phyloP scores from a whole-genome alignment of 768 basidiomycete genomes.

The Podaxis sp. region DNA sequence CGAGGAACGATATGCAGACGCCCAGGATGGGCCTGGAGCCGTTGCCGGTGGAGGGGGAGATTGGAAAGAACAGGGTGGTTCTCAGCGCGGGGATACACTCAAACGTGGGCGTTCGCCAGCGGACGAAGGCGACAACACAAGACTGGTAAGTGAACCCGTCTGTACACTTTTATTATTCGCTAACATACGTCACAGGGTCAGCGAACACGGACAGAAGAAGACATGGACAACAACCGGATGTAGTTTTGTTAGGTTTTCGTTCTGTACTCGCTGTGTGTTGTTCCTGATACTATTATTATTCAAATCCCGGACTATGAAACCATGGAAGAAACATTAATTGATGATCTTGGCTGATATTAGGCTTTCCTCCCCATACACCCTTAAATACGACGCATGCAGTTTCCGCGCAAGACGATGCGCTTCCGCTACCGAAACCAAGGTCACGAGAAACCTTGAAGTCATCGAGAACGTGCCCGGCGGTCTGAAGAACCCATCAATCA shows the following conservation, averaged over 20 bases:
- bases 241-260: slow-evolving; percentile 29
- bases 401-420: slow-evolving; percentile 67
- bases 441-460: slow-evolving; percentile 55
- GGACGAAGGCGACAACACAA: slow-evolving; percentile 64
- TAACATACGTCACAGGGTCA: slow-evolving; percentile 41
- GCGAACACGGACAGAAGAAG: slow-evolving; percentile 64
- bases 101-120: slow-evolving; percentile 80
- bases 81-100: slow-evolving; percentile 38
- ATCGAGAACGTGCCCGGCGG: slow-evolving; percentile 40
- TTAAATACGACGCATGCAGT: slow-evolving; percentile 57
- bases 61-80: slow-evolving; percentile 69
- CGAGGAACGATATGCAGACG: slow-evolving; percentile 85
- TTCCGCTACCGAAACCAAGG: slow-evolving; percentile 56
- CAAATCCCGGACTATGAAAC: slow-evolving; percentile 9
- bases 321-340: slow-evolving; percentile 34
- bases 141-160: slow-evolving; percentile 47
- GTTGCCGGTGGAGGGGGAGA: slow-evolving; percentile 85
- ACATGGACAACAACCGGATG: slow-evolving; percentile 71
- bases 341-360: slow-evolving; percentile 28
- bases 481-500: slow-evolving; percentile 22
- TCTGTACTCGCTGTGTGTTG: slow-evolving; percentile 21
- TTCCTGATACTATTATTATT: slow-evolving; percentile 27
- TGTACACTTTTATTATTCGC: too few relatives aligned
- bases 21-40: slow-evolving; percentile 74
- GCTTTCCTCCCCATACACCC: slow-evolving; percentile 21